A percentile compares a stretch with the other conserved stretches of the same genome.
These are phyloP conservation scores for Striga hermonthica DNA, from an alignment of 305 asterid species.

Conservation along the genomic window DNA sequence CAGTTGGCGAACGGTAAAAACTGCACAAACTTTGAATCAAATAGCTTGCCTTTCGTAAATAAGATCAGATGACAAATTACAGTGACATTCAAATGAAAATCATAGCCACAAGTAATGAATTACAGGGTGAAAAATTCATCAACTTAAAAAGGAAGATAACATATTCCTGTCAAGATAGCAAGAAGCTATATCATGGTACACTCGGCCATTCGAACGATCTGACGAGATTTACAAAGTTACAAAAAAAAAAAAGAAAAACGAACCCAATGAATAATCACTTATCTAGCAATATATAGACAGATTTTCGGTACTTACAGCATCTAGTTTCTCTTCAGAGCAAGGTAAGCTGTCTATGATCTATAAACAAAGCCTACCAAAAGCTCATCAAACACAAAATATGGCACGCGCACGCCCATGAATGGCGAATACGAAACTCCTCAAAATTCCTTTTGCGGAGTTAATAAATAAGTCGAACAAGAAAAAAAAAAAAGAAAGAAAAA, in stretches of 20 bases:
- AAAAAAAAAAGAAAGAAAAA: neutral
- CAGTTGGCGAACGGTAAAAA: no score
- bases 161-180: no score
- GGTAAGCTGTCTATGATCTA: constrained; percentile 36
- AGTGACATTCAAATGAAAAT: no score
- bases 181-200: no score
- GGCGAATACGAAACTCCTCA: constrained; percentile 31
- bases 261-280: constrained; percentile 48
- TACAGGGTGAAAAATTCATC: no score
- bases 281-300: constrained; percentile 31
- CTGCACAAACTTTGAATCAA: no score
- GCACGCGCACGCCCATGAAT: constrained; percentile 5
- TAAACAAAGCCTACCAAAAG: constrained; percentile 38
- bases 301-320: constrained; percentile 28
- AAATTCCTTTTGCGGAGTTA: constrained; percentile 29
- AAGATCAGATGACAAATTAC: no score
- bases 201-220: no score
- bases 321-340: constrained; percentile 29
- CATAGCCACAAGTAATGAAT: no score
- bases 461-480: constrained; percentile 6
- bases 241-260: constrained; percentile 32
- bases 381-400: constrained; percentile 33
- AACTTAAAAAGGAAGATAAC: no score
- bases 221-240: no score
- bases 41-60: no score